Evolutionary conservation across 2,329 filamentous ascomycete genomes (phyloP), one percentile per base, ranked within the genome.

Genomic region (Magnaporthiopsis rhizophila): DNA sequence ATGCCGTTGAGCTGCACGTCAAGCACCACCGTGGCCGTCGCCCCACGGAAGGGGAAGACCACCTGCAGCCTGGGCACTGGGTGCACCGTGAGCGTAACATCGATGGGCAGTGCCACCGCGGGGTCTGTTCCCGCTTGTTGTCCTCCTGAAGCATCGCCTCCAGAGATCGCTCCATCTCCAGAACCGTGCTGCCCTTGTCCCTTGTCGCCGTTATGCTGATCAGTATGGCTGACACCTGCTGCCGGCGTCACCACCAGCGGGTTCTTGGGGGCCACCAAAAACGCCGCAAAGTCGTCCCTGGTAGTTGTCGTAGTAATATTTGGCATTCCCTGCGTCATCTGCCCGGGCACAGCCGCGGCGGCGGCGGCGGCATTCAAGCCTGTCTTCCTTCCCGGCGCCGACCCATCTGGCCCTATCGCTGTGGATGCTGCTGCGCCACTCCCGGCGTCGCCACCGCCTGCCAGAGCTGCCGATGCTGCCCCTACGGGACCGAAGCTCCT

Each of bases 1-100:
- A 82, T 77, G 5, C 83, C 88, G 64, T 88, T 86, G 50, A 82
- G 77, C 26, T 83, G 78, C 24, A 90, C 81, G 68, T 86, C 84
- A 15, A 90, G 69, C 32, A 80, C 80, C 30, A 89, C 75, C 65
- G 82, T 81, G 6, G 81, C 82, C 2, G 80, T 83, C 21, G 74
- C 28, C 4, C 30, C 67, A 50, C 73, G 74, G 69, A 85, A 82
- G 1, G 83, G 83, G 67, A 86, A 86, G 11, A 81, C 78, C 8
- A 86, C 75, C 63, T 82, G 78, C 21, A 86, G 72, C 34, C 79
- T 78, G 6, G 81, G 79, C 9, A 79, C 72, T 0, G 80, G 79
- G 65, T 83, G 76, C 24, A 81, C 79, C 65, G 79, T 82, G 32
- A 86, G 73, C 3, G 80, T 83, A 32, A 85, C 79, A 68, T 86